Conservation (phyloP, 768 basidiomycete species). For the Leccinum olivaceopallidum region DNA sequence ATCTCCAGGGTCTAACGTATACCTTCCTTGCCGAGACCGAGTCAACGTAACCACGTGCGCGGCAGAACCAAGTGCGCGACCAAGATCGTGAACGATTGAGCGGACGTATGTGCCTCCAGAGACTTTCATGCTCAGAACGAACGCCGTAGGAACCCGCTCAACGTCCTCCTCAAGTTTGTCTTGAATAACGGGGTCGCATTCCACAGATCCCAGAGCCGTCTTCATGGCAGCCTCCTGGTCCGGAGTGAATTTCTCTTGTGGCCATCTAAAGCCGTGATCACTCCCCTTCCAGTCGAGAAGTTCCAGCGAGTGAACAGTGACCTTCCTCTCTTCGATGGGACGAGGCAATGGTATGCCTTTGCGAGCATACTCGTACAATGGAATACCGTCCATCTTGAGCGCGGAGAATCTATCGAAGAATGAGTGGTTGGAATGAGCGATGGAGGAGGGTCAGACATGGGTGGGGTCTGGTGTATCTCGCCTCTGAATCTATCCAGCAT, state of each 20-base stretch:
- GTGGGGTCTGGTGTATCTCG: conserved; percentile 87
- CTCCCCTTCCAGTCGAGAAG: conserved; percentile 75
- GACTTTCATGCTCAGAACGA: conserved; percentile 89
- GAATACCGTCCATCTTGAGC: conserved; percentile 97
- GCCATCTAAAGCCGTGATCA: conserved; percentile 78
- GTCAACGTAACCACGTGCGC: conserved; percentile 93
- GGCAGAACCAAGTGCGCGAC: conserved; percentile 77
- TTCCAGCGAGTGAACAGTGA: conserved; percentile 79
- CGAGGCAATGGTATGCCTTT: conserved; percentile 88
- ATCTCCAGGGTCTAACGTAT: conserved; percentile 51
- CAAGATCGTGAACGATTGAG: conserved; percentile 92
- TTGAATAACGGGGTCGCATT: conserved; percentile 38
- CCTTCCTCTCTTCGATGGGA: conserved; percentile 86
- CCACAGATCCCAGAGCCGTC: conserved; percentile 56
- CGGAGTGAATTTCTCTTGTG: conserved; percentile 63
- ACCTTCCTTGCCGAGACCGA: conserved; percentile 87
- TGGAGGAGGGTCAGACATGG: conserved; percentile 59
- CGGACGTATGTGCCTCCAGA: conserved; percentile 98
- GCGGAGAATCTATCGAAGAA: conserved; percentile 79
- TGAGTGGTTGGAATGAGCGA: conserved; percentile 5
- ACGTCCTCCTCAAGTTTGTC: conserved; percentile 34
- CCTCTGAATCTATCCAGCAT: conserved; percentile 77
- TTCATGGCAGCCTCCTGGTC: conserved; percentile 73
- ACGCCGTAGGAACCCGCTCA: conserved; percentile 62
- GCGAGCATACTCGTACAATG: conserved; percentile 94